Conservation (phyloP, 257 asterid genomes). For the Nicotiana benthamiana region DNA sequence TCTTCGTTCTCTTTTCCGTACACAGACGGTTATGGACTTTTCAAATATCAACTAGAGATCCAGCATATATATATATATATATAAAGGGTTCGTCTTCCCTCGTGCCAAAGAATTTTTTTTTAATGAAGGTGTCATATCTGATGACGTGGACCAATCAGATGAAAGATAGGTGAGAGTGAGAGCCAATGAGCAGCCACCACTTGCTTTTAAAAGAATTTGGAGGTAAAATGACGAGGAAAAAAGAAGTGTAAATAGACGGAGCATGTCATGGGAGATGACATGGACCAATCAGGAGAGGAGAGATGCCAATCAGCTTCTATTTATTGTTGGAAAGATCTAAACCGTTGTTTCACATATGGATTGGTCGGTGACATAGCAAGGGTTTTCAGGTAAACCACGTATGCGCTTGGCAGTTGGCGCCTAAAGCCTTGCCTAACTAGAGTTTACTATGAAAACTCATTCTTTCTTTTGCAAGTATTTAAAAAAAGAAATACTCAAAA, state of each 20-base stretch:
- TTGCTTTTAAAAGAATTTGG: too few species aligned
- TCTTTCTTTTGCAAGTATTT: too few species aligned
- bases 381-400: too few species aligned
- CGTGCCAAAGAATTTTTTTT: neutral
- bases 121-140: conserved; percentile 27
- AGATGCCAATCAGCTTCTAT: conserved; percentile 24
- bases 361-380: neutral
- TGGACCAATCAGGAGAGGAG: neutral
- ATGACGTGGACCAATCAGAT: conserved; percentile 54
- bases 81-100: neutral
- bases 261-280: neutral
- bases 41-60: neutral
- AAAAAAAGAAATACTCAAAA: too few species aligned
- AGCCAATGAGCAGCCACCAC: neutral
- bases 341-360: too few species aligned
- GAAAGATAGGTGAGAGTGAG: neutral
- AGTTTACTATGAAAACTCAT: too few species aligned
- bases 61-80: too few species aligned
- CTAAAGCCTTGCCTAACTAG: too few species aligned
- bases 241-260: too few species aligned
- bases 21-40: neutral
- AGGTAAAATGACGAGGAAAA: too few species aligned
- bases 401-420: too few species aligned
- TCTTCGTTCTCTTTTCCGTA: neutral
- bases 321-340: conserved; percentile 25